Evolutionary conservation across 2,329 filamentous ascomycete genomes (phyloP).

Genomic region (Teratosphaeria gauchensis): DNA sequence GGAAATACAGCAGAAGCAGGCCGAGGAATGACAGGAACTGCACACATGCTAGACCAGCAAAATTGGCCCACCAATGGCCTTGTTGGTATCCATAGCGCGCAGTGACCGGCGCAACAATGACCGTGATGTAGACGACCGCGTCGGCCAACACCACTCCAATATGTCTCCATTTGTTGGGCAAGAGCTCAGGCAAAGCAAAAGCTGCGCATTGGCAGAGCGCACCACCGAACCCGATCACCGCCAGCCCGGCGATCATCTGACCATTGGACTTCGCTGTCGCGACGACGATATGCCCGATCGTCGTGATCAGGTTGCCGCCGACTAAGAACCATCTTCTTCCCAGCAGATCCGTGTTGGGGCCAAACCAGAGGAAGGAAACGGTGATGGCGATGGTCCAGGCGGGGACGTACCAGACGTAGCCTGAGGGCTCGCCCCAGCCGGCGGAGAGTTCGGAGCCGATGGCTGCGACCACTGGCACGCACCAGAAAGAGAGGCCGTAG

Average conservation of each 20-base stretch:
- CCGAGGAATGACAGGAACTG: constrained; percentile 37
- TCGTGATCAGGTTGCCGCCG: constrained; percentile 28
- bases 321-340: constrained; percentile 40
- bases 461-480: constrained; percentile 21
- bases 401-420: constrained; percentile 25
- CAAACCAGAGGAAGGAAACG: constrained; percentile 15
- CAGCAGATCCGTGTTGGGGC: constrained; percentile 39
- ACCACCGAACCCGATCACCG: constrained; percentile 12
- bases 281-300: constrained; percentile 9
- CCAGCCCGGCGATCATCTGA: constrained; percentile 8
- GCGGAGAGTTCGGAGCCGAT: constrained; percentile 20
- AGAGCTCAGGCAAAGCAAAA: constrained; percentile 7
- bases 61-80: constrained; percentile 37
- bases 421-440: constrained; percentile 21
- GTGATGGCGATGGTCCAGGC: constrained; percentile 15
- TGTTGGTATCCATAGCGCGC: constrained; percentile 33
- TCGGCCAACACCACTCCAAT: constrained; percentile 16
- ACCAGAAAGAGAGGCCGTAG: constrained; percentile 28
- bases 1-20: constrained; percentile 33
- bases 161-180: constrained; percentile 15
- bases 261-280: constrained; percentile 9
- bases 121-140: constrained; percentile 33
- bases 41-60: constrained; percentile 35
- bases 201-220: constrained; percentile 12
- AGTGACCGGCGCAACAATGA: constrained; percentile 38